phyloP scores from a whole-genome alignment of 371 early-diverging fungal genomes.

The Funneliformis caledonium region DNA sequence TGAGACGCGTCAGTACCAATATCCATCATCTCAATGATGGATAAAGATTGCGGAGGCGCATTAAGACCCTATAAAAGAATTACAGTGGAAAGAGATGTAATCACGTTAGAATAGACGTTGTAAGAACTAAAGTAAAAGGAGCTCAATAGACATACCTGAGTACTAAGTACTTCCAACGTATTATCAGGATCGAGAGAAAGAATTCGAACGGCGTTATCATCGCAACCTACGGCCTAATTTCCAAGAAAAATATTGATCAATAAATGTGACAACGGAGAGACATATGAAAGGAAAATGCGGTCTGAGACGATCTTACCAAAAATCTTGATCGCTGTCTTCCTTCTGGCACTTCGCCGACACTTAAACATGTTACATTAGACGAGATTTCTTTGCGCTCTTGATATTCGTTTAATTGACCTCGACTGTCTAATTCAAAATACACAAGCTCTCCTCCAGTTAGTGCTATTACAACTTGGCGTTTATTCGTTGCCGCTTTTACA shows the following conservation, averaged over 20 bases:
- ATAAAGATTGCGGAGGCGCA: constrained; percentile 63
- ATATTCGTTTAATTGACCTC: constrained; percentile 88
- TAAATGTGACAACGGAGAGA: not conserved
- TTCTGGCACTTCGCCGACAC: constrained; percentile 81
- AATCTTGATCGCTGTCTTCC: constrained; percentile 82
- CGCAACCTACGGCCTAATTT: constrained; percentile 85
- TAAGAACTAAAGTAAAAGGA: not conserved
- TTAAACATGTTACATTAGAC: constrained; percentile 73
- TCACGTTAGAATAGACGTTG: not conserved
- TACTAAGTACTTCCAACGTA: constrained; percentile 78
- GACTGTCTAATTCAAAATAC: constrained; percentile 91
- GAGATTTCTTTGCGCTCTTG: constrained; percentile 78
- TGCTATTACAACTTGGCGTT: constrained; percentile 83
- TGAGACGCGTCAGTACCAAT: constrained; percentile 60
- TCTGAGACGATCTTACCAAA: constrained; percentile 49
- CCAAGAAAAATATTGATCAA: not conserved
- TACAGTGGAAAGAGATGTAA: not conserved
- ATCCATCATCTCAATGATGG: constrained; percentile 81
- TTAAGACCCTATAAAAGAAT: constrained; percentile 50
- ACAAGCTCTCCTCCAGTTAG: constrained; percentile 85
- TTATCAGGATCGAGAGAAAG: constrained; percentile 81
- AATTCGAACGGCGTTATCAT: constrained; percentile 91
- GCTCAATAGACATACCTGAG: constrained; percentile 50
- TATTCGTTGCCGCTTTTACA: constrained; percentile 79
- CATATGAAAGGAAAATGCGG: not conserved